phyloP scores from a whole-genome alignment of 345 rosid genomes.

The Hevea brasiliensis region DNA sequence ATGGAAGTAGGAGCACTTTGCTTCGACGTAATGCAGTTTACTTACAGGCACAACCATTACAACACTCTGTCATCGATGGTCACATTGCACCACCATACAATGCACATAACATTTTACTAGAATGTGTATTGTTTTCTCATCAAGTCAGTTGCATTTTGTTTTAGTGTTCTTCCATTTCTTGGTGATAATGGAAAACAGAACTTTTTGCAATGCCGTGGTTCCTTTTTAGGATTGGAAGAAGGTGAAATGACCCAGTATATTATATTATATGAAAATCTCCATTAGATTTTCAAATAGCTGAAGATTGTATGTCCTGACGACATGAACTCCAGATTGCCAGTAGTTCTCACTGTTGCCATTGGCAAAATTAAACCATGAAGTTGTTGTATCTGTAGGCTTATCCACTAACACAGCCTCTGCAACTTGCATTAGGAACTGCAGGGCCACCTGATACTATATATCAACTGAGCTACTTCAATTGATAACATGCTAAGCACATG shows the following conservation, averaged over 20 bases:
- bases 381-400: no score
- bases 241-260: no score
- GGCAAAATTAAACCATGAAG: no score
- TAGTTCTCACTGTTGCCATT: not conserved
- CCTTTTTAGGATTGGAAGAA: not conserved
- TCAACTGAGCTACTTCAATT: no score
- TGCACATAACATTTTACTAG: constrained; percentile 2
- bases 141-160: not conserved
- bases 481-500: no score
- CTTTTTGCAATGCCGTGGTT: not conserved
- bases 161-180: not conserved
- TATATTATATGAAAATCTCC: not conserved
- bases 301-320: not conserved
- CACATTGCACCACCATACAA: not conserved
- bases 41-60: not conserved
- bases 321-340: not conserved
- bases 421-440: not conserved
- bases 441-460: not conserved
- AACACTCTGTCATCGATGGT: not conserved
- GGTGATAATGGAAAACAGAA: not conserved
- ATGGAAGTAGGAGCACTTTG: not conserved
- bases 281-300: not conserved
- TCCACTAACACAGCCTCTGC: no score
- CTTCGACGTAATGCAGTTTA: not conserved
- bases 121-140: not conserved